Conservation (phyloP, 2,329 filamentous ascomycete species). For the Tolypocladium ovalisporum region DNA sequence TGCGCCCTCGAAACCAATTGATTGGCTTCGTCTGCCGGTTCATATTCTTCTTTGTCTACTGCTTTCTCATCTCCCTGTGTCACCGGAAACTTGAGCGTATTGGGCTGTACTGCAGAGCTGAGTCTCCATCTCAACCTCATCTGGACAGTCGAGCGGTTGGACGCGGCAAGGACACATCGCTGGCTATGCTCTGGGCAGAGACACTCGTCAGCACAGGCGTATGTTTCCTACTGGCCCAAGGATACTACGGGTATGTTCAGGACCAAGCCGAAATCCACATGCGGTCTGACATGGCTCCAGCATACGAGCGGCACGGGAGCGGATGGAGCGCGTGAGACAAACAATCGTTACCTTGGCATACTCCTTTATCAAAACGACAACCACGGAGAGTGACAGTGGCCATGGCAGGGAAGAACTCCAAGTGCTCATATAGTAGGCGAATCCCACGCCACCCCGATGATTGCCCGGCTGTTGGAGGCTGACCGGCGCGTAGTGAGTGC, state of each 20-base stretch:
- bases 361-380: slow-evolving; percentile 11
- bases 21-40: slow-evolving; percentile 1
- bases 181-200: slow-evolving; percentile 5
- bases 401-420: slow-evolving; percentile 6
- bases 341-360: slow-evolving; percentile 8
- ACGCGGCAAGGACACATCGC: not conserved
- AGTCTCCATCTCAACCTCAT: not conserved
- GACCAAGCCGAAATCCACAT: not conserved
- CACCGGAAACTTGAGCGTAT: slow-evolving; percentile 3
- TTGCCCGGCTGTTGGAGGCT: not conserved
- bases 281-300: slow-evolving; percentile 2
- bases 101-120: slow-evolving; percentile 1
- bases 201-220: slow-evolving; percentile 2
- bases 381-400: not conserved
- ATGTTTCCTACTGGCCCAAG: slow-evolving; percentile 11
- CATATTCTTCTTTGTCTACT: slow-evolving; percentile 4
- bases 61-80: slow-evolving; percentile 3
- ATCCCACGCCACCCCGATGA: not conserved
- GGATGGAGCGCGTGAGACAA: slow-evolving; percentile 10
- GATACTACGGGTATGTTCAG: slow-evolving; percentile 7
- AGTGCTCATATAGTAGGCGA: slow-evolving; percentile 11
- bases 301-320: slow-evolving; percentile 9
- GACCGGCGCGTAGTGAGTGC: slow-evolving; percentile 11
- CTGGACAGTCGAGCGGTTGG: not conserved
- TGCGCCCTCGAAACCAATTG: not conserved